These are phyloP conservation scores for Penicillium digitatum DNA, from an alignment of 2,329 filamentous ascomycete genomes.

Conservation along the genomic window DNA sequence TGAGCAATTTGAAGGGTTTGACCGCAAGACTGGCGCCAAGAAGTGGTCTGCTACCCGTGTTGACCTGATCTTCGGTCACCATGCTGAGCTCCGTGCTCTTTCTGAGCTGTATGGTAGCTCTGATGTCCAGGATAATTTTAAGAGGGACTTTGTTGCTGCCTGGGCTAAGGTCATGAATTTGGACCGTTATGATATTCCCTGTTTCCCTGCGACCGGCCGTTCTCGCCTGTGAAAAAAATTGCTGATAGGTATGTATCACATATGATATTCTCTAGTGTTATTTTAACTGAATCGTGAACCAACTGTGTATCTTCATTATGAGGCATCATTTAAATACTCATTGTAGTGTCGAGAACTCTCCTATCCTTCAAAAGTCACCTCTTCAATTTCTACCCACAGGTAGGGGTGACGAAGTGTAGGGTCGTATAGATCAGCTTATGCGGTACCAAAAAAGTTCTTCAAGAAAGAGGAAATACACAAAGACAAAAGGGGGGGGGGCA, in stretches of 20 bases:
- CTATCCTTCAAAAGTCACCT: background rate
- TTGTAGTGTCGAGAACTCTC: background rate
- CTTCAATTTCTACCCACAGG: background rate
- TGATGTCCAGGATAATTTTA: conserved; percentile 61
- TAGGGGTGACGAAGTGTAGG: too few relatives aligned
- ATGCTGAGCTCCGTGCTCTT: conserved; percentile 67
- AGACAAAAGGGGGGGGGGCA: too few relatives aligned
- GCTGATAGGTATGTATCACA: background rate
- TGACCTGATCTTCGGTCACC: conserved; percentile 69
- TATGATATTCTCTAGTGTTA: background rate
- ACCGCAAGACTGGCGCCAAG: conserved; percentile 61
- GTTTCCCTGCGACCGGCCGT: conserved; percentile 13
- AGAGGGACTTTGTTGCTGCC: conserved; percentile 65
- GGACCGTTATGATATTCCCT: conserved; percentile 62
- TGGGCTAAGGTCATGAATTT: conserved; percentile 74
- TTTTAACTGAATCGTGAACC: background rate
- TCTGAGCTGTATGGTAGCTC: conserved; percentile 64
- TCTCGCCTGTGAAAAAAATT: conserved; percentile 18
- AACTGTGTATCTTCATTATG: background rate
- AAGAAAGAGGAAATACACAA: too few relatives aligned
- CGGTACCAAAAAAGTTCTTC: too few relatives aligned
- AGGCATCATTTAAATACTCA: background rate
- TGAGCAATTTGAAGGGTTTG: conserved; percentile 60
- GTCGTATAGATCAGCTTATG: too few relatives aligned
- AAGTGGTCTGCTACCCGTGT: conserved; percentile 67